Evolutionary conservation across 192 early-diverging fungal species (phyloP).

Genomic region (Piromyces finnis): DNA sequence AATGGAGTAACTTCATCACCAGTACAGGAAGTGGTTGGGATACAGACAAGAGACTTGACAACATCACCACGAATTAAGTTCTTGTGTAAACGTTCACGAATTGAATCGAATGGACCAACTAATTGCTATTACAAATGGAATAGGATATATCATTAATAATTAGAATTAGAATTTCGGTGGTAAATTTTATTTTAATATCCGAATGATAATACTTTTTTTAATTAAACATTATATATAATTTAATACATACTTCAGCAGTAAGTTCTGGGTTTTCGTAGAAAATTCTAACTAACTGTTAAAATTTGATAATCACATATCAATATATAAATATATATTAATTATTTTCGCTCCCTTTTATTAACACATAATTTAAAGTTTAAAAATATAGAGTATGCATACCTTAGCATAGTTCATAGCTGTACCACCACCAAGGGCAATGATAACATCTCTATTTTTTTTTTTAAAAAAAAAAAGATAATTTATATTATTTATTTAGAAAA

Average conservation of each 20-base stretch:
- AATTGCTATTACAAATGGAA: not conserved
- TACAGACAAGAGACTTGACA: not conserved
- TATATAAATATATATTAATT: too few species aligned
- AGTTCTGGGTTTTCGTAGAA: not conserved
- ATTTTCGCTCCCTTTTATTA: too few species aligned
- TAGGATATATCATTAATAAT: too few species aligned
- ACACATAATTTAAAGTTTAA: too few species aligned
- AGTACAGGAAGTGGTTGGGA: conserved; percentile 2
- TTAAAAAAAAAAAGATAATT: too few species aligned
- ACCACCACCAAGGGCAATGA: not conserved
- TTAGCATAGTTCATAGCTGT: not conserved
- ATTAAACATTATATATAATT: too few species aligned
- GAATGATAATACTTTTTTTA: too few species aligned
- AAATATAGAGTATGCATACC: too few species aligned
- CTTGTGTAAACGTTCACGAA: not conserved
- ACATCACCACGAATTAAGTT: not conserved
- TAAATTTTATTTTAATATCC: too few species aligned
- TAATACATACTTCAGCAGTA: not conserved
- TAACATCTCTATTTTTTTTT: not conserved
- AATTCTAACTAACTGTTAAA: not conserved
- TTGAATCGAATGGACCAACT: not conserved
- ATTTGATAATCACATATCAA: too few species aligned
- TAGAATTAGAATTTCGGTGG: too few species aligned
- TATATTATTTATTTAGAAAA: too few species aligned
- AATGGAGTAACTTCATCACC: conserved; percentile 4